Conservation (phyloP, 2,329 filamentous ascomycete genomes). For the Diaporthe amygdali region DNA sequence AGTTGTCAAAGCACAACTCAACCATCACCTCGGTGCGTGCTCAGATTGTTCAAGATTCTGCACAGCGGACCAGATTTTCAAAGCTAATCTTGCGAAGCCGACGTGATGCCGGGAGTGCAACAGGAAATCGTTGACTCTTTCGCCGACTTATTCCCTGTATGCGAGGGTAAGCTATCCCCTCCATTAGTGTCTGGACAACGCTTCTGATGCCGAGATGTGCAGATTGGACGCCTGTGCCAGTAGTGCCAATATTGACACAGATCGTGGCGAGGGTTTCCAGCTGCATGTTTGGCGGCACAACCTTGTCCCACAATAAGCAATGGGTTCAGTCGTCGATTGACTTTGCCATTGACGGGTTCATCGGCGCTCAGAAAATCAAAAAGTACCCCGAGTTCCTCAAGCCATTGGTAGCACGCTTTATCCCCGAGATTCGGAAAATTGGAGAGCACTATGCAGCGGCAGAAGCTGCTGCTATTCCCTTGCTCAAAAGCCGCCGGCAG, state of each 20-base stretch:
- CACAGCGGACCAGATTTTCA: neutral
- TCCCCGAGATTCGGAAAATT: constrained; percentile 34
- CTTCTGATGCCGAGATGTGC: neutral
- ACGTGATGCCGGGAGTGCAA: constrained; percentile 26
- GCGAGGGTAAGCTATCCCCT: constrained; percentile 27
- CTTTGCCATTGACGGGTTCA: constrained; percentile 36
- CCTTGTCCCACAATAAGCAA: constrained; percentile 33
- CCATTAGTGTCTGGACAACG: too few relatives aligned
- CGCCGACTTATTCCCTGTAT: constrained; percentile 26
- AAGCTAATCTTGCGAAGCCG: neutral
- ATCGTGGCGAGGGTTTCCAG: constrained; percentile 36
- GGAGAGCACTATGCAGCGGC: constrained; percentile 30
- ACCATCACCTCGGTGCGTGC: constrained; percentile 31
- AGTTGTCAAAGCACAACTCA: constrained; percentile 32
- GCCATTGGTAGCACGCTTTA: constrained; percentile 32
- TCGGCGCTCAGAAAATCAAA: constrained; percentile 30
- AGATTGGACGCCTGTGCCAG: constrained; percentile 29
- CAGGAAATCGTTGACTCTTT: constrained; percentile 32
- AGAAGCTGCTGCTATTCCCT: constrained; percentile 32
- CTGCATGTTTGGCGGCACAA: constrained; percentile 35
- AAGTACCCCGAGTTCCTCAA: constrained; percentile 31
- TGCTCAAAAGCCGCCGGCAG: constrained; percentile 26
- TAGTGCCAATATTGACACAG: constrained; percentile 30
- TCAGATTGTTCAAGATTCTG: neutral
- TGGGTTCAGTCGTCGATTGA: constrained; percentile 36